phyloP scores from a whole-genome alignment of 495 filamentous ascomycete genomes.

The Aspergillus biplanus region DNA sequence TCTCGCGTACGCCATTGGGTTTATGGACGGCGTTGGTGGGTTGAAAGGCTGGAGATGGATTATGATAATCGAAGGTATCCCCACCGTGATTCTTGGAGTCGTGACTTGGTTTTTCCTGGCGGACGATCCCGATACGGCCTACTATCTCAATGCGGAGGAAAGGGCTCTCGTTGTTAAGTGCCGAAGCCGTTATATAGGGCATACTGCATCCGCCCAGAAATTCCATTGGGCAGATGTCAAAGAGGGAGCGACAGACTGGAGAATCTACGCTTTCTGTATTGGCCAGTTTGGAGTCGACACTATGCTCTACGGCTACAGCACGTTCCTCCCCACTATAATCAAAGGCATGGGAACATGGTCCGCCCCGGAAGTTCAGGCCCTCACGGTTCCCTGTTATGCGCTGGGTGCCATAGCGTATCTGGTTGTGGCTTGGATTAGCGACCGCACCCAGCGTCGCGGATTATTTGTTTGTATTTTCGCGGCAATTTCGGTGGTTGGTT shows the following conservation, averaged over 20 bases:
- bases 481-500: slow-evolving; percentile 65
- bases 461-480: slow-evolving; percentile 62
- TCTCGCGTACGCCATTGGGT: slow-evolving; percentile 72
- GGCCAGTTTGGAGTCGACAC: slow-evolving; percentile 70
- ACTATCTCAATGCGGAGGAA: slow-evolving; percentile 65
- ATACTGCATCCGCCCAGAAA: slow-evolving; percentile 61
- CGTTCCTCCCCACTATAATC: slow-evolving; percentile 81
- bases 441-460: slow-evolving; percentile 62
- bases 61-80: slow-evolving; percentile 73
- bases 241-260: slow-evolving; percentile 62
- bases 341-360: slow-evolving; percentile 65
- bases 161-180: slow-evolving; percentile 50
- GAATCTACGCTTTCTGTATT: slow-evolving; percentile 67
- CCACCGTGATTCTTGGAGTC: slow-evolving; percentile 65
- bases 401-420: slow-evolving; percentile 70
- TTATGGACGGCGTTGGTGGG: slow-evolving; percentile 69
- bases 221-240: slow-evolving; percentile 61
- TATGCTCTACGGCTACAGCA: slow-evolving; percentile 77
- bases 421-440: slow-evolving; percentile 61
- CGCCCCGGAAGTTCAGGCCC: slow-evolving; percentile 65
- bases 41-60: slow-evolving; percentile 60
- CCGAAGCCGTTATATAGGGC: slow-evolving; percentile 55
- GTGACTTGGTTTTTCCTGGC: slow-evolving; percentile 65
- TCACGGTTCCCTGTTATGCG: slow-evolving; percentile 79
- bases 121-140: slow-evolving; percentile 64